A percentile compares a stretch with the other conserved stretches of the same genome.
These are phyloP conservation scores for Triadica sebifera DNA, from an alignment of 345 rosid genomes.

Conservation along the genomic window DNA sequence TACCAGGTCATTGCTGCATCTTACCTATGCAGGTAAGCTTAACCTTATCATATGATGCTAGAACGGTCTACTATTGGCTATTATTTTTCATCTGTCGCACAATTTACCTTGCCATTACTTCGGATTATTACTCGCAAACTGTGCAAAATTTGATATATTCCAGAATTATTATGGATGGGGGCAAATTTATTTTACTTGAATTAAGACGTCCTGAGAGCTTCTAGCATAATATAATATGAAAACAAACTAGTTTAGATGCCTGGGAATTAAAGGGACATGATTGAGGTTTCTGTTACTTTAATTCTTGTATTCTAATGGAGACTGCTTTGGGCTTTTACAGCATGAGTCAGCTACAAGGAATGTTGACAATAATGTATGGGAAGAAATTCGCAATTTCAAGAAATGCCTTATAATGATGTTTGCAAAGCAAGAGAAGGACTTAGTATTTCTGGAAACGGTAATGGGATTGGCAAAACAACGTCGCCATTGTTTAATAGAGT, in stretches of 20 bases:
- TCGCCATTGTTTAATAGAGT: conserved; percentile 80
- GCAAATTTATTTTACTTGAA: background rate
- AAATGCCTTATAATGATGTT: conserved; percentile 93
- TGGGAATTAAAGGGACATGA: background rate
- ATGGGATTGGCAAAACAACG: conserved; percentile 78
- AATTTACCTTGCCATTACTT: background rate
- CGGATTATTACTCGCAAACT: background rate
- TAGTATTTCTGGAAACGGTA: conserved; percentile 85
- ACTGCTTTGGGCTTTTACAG: conserved; percentile 32
- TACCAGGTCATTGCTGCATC: conserved; percentile 91
- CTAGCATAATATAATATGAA: background rate
- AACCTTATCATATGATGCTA: background rate
- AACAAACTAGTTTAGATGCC: background rate
- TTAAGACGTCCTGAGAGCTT: background rate
- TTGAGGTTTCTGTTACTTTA: background rate
- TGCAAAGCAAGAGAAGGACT: conserved; percentile 76
- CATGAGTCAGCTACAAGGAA: conserved; percentile 77
- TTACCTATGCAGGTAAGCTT: conserved; percentile 69
- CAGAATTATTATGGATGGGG: background rate
- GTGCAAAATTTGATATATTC: background rate
- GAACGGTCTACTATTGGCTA: background rate
- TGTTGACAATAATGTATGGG: conserved; percentile 77
- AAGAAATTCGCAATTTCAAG: conserved; percentile 84
- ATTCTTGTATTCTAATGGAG: background rate
- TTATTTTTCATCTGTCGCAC: background rate